These are phyloP conservation scores for Leccinum boreale DNA, from an alignment of 768 basidiomycete species.

Conservation along the genomic window DNA sequence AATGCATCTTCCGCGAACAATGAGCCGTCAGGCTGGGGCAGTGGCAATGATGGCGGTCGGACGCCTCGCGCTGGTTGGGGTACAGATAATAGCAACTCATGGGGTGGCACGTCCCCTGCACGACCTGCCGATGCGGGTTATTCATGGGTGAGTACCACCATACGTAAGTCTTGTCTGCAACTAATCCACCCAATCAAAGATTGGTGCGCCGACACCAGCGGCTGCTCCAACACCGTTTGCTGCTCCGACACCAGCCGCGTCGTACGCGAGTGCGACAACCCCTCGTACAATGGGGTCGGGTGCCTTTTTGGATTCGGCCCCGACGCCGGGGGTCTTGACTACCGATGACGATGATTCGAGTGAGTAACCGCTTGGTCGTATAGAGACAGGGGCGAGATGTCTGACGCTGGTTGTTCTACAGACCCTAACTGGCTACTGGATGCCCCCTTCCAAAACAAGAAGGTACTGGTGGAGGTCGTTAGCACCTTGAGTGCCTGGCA, in stretches of 20 bases:
- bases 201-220: conserved; percentile 36
- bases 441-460: conserved; percentile 25
- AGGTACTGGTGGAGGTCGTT: conserved; percentile 28
- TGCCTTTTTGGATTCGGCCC: conserved; percentile 25
- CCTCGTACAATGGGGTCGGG: conserved; percentile 28
- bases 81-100: conserved; percentile 17
- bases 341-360: conserved; percentile 29
- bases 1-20: conserved; percentile 33
- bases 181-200: conserved; percentile 18
- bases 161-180: conserved; percentile 15
- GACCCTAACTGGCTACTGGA: conserved; percentile 29
- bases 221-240: conserved; percentile 39
- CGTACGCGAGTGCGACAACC: conserved; percentile 32
- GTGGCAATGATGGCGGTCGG: conserved; percentile 38
- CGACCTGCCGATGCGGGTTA: conserved; percentile 32
- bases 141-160: conserved; percentile 32
- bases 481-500: conserved; percentile 25
- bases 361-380: conserved; percentile 13
- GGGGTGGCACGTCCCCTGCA: conserved; percentile 31
- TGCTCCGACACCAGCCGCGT: conserved; percentile 29
- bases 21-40: conserved; percentile 26
- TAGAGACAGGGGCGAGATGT: conserved; percentile 5
- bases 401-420: conserved; percentile 18
- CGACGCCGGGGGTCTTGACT: conserved; percentile 28
- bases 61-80: conserved; percentile 52